Evolutionary conservation across 148 eudicot genomes (phyloP), one percentile per base, ranked within the genome.

Genomic region (Salicornia ramosissima): DNA sequence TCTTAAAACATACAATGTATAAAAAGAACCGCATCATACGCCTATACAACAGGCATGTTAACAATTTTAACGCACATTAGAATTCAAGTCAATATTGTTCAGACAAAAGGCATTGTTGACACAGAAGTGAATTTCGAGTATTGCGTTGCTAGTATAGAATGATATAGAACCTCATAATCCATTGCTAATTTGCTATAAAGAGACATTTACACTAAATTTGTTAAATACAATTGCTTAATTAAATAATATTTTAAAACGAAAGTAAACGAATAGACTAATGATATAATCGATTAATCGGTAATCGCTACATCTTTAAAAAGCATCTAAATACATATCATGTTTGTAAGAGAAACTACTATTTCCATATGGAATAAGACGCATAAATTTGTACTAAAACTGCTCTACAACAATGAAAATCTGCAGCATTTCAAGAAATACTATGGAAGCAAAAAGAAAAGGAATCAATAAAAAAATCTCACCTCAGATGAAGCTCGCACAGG

Each of bases 401-500:
- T 46, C 14, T 3, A 36, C 40, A 3, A 36, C 40, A 3, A 36
- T 8, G 40, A 36, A 36, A 36, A 36, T 36, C 49, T 5, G 2
- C 49, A n/a, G 3, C 24, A 19, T 50, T 50, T 50, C 36, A 50
- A 34, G 36, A 50, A 49, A 6, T n/a, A 15, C 4, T 36, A 22
- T 2, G 25, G 19, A 2, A 68, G 1, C 40, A 25, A 13, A 29
- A 28, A 39, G 11, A 65, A 57, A 28, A n/a, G 2, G 54, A 36
- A 51, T 19, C n/a, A n/a, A n/a, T n/a, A n/a, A n/a, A n/a, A n/a
- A n/a, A 39, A 34, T 53, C 33, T 53, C 52, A 92, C 97, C 96
- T 92, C 85, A 56, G 87, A 85, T 18, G 76, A 54, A 42, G 93
- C 96, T 13, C 89, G 88, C 71, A 92, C 75, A 2, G 83, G 51